Evolutionary conservation across 495 filamentous ascomycete genomes (phyloP).

Genomic region (Xylaria sp.): DNA sequence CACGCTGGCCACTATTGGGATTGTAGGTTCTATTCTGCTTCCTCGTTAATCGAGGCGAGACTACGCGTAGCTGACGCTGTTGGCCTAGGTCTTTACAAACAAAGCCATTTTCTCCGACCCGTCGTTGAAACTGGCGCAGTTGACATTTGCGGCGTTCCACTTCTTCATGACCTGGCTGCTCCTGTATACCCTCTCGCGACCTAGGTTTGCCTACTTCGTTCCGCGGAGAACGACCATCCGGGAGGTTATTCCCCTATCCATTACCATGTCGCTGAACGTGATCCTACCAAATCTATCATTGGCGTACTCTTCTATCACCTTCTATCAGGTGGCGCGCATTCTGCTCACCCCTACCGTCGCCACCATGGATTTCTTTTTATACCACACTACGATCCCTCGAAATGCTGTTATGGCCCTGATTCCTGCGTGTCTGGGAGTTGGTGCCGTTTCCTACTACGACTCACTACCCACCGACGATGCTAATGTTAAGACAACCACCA

Average conservation of each 20-base stretch:
- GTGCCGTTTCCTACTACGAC: slow-evolving; percentile 75
- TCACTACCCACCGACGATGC: slow-evolving; percentile 58
- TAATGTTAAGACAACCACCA: slow-evolving; percentile 58
- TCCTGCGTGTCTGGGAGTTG: slow-evolving; percentile 72
- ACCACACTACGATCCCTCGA: slow-evolving; percentile 63
- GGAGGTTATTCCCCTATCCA: slow-evolving; percentile 68
- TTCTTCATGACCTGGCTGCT: slow-evolving; percentile 74
- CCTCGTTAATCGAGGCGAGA: slow-evolving; percentile 4
- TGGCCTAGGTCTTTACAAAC: slow-evolving; percentile 73
- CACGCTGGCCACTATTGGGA: slow-evolving; percentile 66
- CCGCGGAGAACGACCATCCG: slow-evolving; percentile 60
- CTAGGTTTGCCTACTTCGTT: slow-evolving; percentile 65
- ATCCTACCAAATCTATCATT: slow-evolving; percentile 78
- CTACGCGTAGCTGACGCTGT: slow-evolving; percentile 27
- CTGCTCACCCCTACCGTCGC: slow-evolving; percentile 74
- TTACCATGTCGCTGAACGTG: slow-evolving; percentile 75
- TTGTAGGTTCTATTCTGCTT: slow-evolving; percentile 50
- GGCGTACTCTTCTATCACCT: slow-evolving; percentile 73
- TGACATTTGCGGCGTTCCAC: slow-evolving; percentile 75
- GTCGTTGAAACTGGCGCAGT: slow-evolving; percentile 68
- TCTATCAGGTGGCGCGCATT: slow-evolving; percentile 77
- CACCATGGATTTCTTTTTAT: slow-evolving; percentile 70
- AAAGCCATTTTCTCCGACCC: slow-evolving; percentile 76
- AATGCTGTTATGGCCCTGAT: slow-evolving; percentile 63
- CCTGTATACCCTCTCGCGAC: slow-evolving; percentile 68